Base-by-base conservation (phyloP, 345 rosid genomes). In the Hypericum perforatum region DNA sequence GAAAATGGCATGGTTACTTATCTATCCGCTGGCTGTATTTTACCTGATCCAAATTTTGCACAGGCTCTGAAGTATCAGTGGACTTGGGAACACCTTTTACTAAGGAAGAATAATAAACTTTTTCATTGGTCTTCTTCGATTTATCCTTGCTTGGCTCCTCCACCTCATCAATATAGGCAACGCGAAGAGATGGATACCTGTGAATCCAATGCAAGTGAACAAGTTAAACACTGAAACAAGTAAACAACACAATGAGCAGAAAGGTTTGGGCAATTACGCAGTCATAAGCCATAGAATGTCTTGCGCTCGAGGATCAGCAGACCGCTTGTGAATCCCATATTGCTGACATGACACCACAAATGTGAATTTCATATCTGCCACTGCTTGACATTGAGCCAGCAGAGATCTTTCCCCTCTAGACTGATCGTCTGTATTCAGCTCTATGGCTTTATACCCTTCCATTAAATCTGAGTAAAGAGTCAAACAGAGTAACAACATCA, bases 121-220 rank as follows among this genome's bases (percentile, higher is more conserved):
- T 89, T 62, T 75, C 71, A 66, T 82, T 84, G 50, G 70, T 72
- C 67, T 74, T 88, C 64, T 78, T 85, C 51, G 69, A 53, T 56
- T 66, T 77, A 59, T 81, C 99, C 65, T 82, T 69, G 59, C 56
- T 82, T 49, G 92, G 79, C 69, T 86, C 94, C 71, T 94, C 97
- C 7, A 94, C 87, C 76, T 94, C 99, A 57, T 94, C 99, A 62
- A 94, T 89, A 64, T 89, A 94, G 16, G 99, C 99, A 44, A 94
- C 97, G 39, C 99, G 95, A 53, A 94, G 89, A 9, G 99, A 94
- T n/a, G 92, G 95, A 67, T 94, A 84, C 55, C 99, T 94, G 77
- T 67, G 74, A 64, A 52, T 45, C 12, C 55, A 22, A 61, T 58
- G 60, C 0, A 46, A 47, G 52, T 11, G 16, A 52, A 43, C 53